Evolutionary conservation across 306 rosid genomes (phyloP).

Genomic region (Begonia fuchsioides): DNA sequence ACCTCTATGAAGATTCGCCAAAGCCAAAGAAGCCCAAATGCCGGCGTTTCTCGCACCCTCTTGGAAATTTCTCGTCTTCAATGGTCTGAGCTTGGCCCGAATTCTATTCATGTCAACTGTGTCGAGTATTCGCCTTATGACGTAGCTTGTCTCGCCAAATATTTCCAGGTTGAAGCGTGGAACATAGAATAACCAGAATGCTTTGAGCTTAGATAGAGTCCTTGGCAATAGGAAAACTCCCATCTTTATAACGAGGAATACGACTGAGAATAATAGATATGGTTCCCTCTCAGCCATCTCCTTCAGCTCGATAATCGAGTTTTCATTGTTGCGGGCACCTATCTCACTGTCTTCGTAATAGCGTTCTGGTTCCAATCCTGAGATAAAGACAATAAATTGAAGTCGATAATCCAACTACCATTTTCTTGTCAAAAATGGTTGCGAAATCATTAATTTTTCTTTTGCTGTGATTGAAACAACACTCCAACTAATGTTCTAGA

Average conservation of each 20-base stretch:
- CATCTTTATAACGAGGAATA: slow-evolving; percentile 46
- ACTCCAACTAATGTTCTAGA: no score
- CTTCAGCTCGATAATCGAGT: slow-evolving; percentile 16
- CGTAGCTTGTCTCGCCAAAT: slow-evolving; percentile 59
- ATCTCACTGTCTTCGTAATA: slow-evolving; percentile 13
- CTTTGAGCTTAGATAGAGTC: slow-evolving; percentile 21
- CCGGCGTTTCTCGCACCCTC: slow-evolving; percentile 8
- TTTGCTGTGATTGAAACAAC: no score
- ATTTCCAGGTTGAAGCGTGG: slow-evolving; percentile 56
- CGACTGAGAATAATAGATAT: slow-evolving; percentile 29
- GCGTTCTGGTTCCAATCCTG: slow-evolving; percentile 42
- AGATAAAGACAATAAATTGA: slow-evolving; percentile 1
- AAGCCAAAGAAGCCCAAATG: slow-evolving; percentile 6
- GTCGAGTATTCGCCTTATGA: slow-evolving; percentile 35
- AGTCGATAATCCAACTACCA: no score
- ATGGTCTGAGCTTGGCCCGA: slow-evolving; percentile 51
- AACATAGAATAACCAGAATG: slow-evolving; percentile 30
- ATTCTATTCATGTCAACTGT: slow-evolving; percentile 44
- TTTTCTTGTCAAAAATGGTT: no score
- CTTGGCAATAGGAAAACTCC: slow-evolving; percentile 25
- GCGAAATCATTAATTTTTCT: no score
- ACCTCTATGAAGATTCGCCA: slow-evolving; percentile 2
- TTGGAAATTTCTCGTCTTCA: slow-evolving; percentile 58
- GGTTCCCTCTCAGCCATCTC: slow-evolving; percentile 38
- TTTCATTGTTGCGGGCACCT: slow-evolving; percentile 12